Percentiles rank a stretch among this genome's conserved stretches.
phyloP scores from a whole-genome alignment of 1,284 basidiomycete species.

The Inonotus hispidus region DNA sequence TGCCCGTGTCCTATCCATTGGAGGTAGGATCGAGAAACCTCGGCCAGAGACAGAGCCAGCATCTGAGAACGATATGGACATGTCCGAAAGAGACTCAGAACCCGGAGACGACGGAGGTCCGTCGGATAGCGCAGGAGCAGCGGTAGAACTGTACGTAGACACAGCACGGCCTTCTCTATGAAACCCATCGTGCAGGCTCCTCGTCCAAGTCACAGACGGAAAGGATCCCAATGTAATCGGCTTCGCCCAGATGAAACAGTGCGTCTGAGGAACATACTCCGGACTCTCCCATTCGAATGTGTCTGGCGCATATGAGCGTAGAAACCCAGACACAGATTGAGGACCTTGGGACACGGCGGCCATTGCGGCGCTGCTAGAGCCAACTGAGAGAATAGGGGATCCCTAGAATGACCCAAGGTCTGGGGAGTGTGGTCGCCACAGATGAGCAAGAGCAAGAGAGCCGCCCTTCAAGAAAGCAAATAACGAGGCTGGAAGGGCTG shows the following conservation, averaged over 20 bases:
- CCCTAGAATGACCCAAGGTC: too few species aligned
- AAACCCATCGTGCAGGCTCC: not conserved
- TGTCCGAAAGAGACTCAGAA: conserved; percentile 8
- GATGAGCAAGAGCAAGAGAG: not conserved
- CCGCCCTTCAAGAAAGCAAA: not conserved
- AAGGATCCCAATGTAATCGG: not conserved
- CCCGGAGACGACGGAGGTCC: not conserved
- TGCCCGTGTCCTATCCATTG: not conserved
- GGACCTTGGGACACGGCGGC: not conserved
- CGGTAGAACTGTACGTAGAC: too few species aligned
- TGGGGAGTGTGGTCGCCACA: not conserved
- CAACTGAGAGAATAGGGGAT: too few species aligned
- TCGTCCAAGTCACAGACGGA: not conserved
- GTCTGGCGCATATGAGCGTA: conserved; percentile 11
- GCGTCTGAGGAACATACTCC: not conserved
- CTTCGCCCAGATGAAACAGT: conserved; percentile 5
- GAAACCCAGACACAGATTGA: conserved; percentile 7
- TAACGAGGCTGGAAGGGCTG: not conserved
- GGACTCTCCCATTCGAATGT: conserved; percentile 15
- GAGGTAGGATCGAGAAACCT: not conserved
- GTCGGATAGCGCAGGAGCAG: not conserved
- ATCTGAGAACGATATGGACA: not conserved
- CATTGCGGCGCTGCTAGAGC: not conserved
- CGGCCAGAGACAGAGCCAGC: not conserved
- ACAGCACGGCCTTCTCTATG: not conserved